These are phyloP conservation scores for Raffaelea deltoideospora DNA, from an alignment of 2,329 filamentous ascomycete genomes.

Conservation along the genomic window DNA sequence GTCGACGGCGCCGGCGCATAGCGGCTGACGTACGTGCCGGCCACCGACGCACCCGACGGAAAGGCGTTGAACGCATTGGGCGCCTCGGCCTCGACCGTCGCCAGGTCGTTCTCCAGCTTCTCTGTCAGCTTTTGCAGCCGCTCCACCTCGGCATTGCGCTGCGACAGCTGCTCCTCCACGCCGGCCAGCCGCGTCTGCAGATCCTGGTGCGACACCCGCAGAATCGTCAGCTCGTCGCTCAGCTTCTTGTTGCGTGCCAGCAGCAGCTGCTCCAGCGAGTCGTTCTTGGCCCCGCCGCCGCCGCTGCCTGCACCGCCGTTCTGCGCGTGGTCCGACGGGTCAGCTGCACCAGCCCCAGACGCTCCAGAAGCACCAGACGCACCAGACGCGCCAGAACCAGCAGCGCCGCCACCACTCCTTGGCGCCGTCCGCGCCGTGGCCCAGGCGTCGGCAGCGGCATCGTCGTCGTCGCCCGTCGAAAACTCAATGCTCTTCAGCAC, in stretches of 20 bases:
- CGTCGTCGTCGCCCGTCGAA: slow-evolving; percentile 74
- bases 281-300: slow-evolving; percentile 38
- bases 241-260: slow-evolving; percentile 93
- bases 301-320: neutral
- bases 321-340: too few species aligned
- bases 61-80: slow-evolving; percentile 74
- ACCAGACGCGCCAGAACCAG: slow-evolving; percentile 3
- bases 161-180: slow-evolving; percentile 70
- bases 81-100: slow-evolving; percentile 72
- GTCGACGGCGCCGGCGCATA: slow-evolving; percentile 48
- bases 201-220: slow-evolving; percentile 89
- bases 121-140: slow-evolving; percentile 71
- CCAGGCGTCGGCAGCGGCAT: slow-evolving; percentile 24
- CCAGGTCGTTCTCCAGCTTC: slow-evolving; percentile 82
- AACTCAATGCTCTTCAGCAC: slow-evolving; percentile 98
- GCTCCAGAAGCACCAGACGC: too few species aligned
- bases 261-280: slow-evolving; percentile 80
- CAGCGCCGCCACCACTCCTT: slow-evolving; percentile 19
- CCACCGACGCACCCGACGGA: slow-evolving; percentile 80
- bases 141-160: slow-evolving; percentile 73
- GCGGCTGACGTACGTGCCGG: slow-evolving; percentile 74
- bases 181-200: slow-evolving; percentile 65
- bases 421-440: too few species aligned
- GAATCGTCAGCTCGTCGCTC: slow-evolving; percentile 78
- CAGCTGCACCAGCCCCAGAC: too few species aligned